These are phyloP conservation scores for Clarireedia homoeocarpa DNA, from an alignment of 2,329 filamentous ascomycete genomes.

Conservation along the genomic window DNA sequence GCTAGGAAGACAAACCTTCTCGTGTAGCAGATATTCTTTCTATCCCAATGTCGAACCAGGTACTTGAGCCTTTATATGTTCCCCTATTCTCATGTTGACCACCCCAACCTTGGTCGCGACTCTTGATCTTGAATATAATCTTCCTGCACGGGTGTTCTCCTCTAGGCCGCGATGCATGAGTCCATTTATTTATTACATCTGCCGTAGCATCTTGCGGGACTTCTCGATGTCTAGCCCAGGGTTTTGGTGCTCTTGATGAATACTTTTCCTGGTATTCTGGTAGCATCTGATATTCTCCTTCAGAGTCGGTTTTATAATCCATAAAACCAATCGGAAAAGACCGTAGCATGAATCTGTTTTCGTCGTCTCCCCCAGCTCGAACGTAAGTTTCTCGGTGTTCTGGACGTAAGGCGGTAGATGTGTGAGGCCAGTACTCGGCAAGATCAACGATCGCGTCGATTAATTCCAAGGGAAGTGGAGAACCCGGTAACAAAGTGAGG, in stretches of 20 bases:
- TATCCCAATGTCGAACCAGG: constrained; percentile 57
- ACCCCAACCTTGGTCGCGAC: constrained; percentile 53
- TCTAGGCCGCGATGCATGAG: constrained; percentile 10
- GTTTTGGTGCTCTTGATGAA: constrained; percentile 8
- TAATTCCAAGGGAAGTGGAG: constrained; percentile 45
- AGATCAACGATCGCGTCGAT: constrained; percentile 48
- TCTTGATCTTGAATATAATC: constrained; percentile 50
- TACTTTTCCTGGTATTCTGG: not conserved
- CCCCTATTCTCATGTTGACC: constrained; percentile 27
- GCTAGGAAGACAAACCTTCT: constrained; percentile 13
- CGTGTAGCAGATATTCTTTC: constrained; percentile 42
- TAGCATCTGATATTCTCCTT: constrained; percentile 5
- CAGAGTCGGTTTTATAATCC: not conserved
- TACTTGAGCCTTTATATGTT: constrained; percentile 43
- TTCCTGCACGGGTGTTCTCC: constrained; percentile 45
- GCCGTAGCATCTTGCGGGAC: constrained; percentile 15
- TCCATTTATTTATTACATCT: constrained; percentile 18
- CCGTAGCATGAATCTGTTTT: constrained; percentile 34
- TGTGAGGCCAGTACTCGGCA: constrained; percentile 56
- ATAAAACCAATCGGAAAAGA: constrained; percentile 25
- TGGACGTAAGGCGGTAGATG: constrained; percentile 25
- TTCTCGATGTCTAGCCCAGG: constrained; percentile 10
- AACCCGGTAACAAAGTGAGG: constrained; percentile 32
- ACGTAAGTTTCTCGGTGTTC: constrained; percentile 7
- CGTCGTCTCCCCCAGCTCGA: constrained; percentile 13